Evolutionary conservation across 148 eudicot species (phyloP).

Genomic region (Agrostemma githago): DNA sequence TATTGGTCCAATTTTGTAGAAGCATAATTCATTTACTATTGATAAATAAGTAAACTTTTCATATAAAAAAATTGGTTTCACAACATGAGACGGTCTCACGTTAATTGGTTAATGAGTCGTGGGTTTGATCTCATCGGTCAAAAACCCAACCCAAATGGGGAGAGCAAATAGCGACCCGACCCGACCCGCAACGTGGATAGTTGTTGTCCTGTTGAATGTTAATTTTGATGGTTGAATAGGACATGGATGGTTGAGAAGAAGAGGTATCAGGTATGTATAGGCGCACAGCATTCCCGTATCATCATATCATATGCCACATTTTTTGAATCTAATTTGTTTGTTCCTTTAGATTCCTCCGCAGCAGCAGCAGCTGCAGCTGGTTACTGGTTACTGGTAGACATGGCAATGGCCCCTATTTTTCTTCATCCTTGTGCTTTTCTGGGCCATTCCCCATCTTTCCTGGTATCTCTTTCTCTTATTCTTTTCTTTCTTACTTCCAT

Average conservation of each 20-base stretch:
- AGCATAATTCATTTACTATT: too few relatives aligned
- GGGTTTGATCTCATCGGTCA: too few relatives aligned
- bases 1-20: too few relatives aligned
- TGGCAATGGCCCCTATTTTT: slow-evolving; percentile 8
- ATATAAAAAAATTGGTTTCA: too few relatives aligned
- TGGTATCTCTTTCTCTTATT: slow-evolving; percentile 2
- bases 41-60: too few relatives aligned
- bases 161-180: too few relatives aligned
- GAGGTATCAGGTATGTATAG: too few relatives aligned
- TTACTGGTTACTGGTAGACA: not conserved
- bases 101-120: too few relatives aligned
- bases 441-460: not conserved
- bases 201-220: too few relatives aligned
- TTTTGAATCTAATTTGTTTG: not conserved
- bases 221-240: not conserved
- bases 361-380: not conserved
- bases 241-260: not conserved
- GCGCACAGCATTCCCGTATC: not conserved
- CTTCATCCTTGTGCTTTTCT: slow-evolving; percentile 15
- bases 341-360: not conserved
- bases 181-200: not conserved
- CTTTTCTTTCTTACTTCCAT: not conserved
- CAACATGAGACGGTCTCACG: too few relatives aligned
- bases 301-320: not conserved
- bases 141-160: too few relatives aligned